Conservation (phyloP, 164 flowering plant species). For the Aristolochia californica region DNA sequence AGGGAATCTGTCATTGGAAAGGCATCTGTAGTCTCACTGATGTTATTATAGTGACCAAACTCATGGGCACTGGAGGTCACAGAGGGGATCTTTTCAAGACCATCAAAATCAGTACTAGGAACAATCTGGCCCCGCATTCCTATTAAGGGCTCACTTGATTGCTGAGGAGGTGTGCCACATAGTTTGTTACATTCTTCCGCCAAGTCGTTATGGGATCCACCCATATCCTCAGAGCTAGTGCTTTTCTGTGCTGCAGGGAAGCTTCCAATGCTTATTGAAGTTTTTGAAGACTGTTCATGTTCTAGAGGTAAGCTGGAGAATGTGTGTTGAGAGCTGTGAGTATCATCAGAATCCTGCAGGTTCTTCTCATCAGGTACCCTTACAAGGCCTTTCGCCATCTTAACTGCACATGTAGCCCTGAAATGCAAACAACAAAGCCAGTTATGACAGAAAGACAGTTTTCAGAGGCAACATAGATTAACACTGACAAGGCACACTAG, state of each 20-base stretch:
- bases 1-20: constrained; percentile 44
- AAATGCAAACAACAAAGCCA: constrained; percentile 4
- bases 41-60: constrained; percentile 16
- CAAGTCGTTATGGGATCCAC: constrained; percentile 13
- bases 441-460: neutral
- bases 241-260: constrained; percentile 71
- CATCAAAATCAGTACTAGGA: constrained; percentile 34
- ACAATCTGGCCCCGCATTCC: constrained; percentile 22
- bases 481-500: no score
- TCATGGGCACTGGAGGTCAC: constrained; percentile 41
- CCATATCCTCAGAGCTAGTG: constrained; percentile 64
- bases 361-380: constrained; percentile 54
- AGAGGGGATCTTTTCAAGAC: constrained; percentile 30
- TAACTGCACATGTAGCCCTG: constrained; percentile 90
- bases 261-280: constrained; percentile 74
- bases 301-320: constrained; percentile 78
- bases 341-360: constrained; percentile 65
- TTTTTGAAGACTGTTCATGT: constrained; percentile 67
- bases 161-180: constrained; percentile 14
- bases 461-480: neutral
- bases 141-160: constrained; percentile 16
- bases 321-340: constrained; percentile 72
- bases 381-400: constrained; percentile 60
- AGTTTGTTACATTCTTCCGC: constrained; percentile 22
- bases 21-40: constrained; percentile 20